Evolutionary conservation across 1,284 basidiomycete genomes (phyloP), one percentile per base, ranked within the genome.

Genomic region (Ganoderma sinense): DNA sequence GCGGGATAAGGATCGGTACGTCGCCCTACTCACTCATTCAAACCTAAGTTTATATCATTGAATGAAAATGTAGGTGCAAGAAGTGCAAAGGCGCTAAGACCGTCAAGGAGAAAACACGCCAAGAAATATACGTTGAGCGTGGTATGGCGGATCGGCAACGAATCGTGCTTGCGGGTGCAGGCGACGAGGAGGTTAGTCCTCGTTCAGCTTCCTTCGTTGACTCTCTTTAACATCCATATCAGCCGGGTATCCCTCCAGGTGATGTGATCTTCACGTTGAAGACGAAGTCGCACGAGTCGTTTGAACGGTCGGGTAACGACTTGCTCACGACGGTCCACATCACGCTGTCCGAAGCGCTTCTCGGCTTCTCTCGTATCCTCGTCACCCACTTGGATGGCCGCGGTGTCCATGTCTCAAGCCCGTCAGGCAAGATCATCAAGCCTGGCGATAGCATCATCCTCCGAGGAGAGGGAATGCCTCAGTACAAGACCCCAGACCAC

Each of bases 31-130:
- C 5, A 16, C 14, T 10, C 23, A 14, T n/a, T 40, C 2, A 7
- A 6, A 5, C n/a, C 16, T 20, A 2, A 40, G 33, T 18, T 16
- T 23, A 26, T 18, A 29, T 61, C 16, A 18, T 61, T 7, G 23
- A 61, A 20, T 40, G 59, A 39, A 14, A n/a, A 13, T 39, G 53
- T 58, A 97, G 95, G 72, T 99, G 97, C 85, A 98, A 97, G 82
- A 97, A 95, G 79, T 99, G 97, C 82, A 97, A 97, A 78, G 97
- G 97, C 11, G 87, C 88, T 66, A 94, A 93, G 80, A 94, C 91
- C 0, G 87, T 93, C 58, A 92, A 93, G 75, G 95, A 97, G 78
- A 98, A 97, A 85, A 94, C 93, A 62, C 89, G 94, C 64, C 91
- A 95, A 73, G 95, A 97, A 74, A 92, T 97, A 36, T 86, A 90